These are phyloP conservation scores for Lagenidium giganteum DNA, from an alignment of 352 stramenopile genomes.

Conservation along the genomic window DNA sequence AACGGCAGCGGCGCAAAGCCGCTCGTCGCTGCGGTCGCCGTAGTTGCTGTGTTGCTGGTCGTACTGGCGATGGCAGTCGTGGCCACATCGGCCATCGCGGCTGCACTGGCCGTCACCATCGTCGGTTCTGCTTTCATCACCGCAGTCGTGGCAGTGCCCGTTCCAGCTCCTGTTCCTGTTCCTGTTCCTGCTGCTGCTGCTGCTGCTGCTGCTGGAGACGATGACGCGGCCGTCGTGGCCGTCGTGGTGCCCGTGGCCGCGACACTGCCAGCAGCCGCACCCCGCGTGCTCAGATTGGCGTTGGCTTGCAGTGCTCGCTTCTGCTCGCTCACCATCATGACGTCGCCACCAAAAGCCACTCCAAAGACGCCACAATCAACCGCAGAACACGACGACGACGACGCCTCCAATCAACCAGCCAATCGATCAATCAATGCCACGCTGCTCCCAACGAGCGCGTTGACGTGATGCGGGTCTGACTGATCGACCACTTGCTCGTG, in stretches of 20 bases:
- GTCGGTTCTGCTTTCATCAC: not conserved
- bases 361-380: too few relatives aligned
- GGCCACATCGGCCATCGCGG: constrained; percentile 9
- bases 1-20: constrained; percentile 48
- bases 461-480: too few relatives aligned
- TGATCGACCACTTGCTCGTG: too few relatives aligned
- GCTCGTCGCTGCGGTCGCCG: constrained; percentile 4
- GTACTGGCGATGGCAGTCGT: not conserved
- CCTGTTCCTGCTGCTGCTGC: constrained; percentile 7
- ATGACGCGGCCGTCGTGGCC: constrained; percentile 7
- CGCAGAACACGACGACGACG: too few relatives aligned
- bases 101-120: not conserved
- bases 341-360: too few relatives aligned
- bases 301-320: constrained; percentile 11
- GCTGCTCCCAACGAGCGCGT: too few relatives aligned
- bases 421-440: too few relatives aligned
- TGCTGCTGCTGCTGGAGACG: constrained; percentile 7
- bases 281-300: not conserved
- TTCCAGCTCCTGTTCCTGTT: too few relatives aligned
- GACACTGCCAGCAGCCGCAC: too few relatives aligned
- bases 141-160: not conserved
- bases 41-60: constrained; percentile 5
- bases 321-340: constrained; percentile 40
- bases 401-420: too few relatives aligned
- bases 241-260: constrained; percentile 2